Evolutionary conservation across 2,329 filamentous ascomycete genomes (phyloP).

Genomic region (Chaetomiaceae sp.): DNA sequence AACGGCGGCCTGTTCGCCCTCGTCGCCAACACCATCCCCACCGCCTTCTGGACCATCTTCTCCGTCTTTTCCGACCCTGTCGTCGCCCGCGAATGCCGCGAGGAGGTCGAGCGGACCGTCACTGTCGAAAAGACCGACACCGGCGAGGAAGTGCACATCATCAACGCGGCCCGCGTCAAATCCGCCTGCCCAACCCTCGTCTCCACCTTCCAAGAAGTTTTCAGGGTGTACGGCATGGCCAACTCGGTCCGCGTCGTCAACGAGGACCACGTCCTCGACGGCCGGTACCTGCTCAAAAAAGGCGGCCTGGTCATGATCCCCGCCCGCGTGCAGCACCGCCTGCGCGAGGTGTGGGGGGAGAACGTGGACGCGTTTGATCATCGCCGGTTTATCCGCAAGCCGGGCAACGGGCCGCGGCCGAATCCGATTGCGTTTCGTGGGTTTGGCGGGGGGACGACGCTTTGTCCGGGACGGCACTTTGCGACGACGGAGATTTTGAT

Average conservation of each 20-base stretch:
- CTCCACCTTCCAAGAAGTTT: slow-evolving; percentile 37
- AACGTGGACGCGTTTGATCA: slow-evolving; percentile 32
- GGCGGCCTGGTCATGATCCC: slow-evolving; percentile 29
- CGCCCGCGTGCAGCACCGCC: slow-evolving; percentile 13
- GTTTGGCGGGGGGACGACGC: slow-evolving; percentile 45
- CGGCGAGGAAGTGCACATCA: background rate
- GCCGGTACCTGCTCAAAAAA: slow-evolving; percentile 22
- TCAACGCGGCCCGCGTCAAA: slow-evolving; percentile 32
- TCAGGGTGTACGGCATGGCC: slow-evolving; percentile 34
- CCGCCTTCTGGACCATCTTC: slow-evolving; percentile 37
- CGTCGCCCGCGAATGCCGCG: slow-evolving; percentile 30
- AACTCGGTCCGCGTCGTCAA: slow-evolving; percentile 30
- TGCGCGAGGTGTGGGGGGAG: slow-evolving; percentile 30
- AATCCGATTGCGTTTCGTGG: slow-evolving; percentile 35
- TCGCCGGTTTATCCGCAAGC: slow-evolving; percentile 25
- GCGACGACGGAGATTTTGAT: slow-evolving; percentile 27
- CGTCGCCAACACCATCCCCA: slow-evolving; percentile 35
- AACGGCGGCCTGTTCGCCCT: slow-evolving; percentile 35
- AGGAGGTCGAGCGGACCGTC: slow-evolving; percentile 5
- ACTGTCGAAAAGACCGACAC: background rate
- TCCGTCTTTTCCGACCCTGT: slow-evolving; percentile 33
- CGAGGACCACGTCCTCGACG: slow-evolving; percentile 31
- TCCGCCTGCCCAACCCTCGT: slow-evolving; percentile 33
- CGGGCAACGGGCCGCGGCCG: no score
- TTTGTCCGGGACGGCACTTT: slow-evolving; percentile 30